These are phyloP conservation scores for Cyclotella kingstonii DNA, from an alignment of 108 stramenopile species.

Conservation along the genomic window DNA sequence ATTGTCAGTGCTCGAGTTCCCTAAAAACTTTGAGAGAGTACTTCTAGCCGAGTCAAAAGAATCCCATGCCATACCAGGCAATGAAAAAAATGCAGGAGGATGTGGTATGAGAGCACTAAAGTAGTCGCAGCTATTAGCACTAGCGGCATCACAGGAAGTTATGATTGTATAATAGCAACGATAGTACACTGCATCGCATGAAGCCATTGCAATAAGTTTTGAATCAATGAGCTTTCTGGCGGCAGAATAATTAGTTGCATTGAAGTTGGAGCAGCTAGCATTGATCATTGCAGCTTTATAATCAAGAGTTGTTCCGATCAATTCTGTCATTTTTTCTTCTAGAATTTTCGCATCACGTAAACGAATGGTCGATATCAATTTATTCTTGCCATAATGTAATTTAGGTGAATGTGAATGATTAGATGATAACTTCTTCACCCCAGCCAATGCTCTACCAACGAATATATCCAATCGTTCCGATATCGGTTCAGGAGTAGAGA, in stretches of 20 bases:
- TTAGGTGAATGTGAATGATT: background rate
- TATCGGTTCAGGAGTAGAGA: conserved; percentile 15
- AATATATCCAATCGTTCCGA: conserved; percentile 14
- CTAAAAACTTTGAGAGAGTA: conserved; percentile 20
- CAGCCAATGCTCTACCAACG: conserved; percentile 13
- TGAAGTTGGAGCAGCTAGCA: background rate
- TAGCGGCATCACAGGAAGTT: background rate
- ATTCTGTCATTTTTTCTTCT: conserved; percentile 20
- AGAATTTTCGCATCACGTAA: conserved; percentile 22
- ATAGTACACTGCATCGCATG: conserved; percentile 32
- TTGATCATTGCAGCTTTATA: conserved; percentile 17
- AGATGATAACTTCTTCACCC: conserved; percentile 21
- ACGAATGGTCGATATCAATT: too few relatives aligned
- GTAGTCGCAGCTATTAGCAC: background rate
- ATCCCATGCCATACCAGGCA: conserved; percentile 44
- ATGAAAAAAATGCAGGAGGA: conserved; percentile 38
- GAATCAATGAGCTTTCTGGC: conserved; percentile 12
- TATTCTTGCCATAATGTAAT: background rate
- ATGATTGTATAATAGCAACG: conserved; percentile 35
- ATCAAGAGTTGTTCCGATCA: conserved; percentile 15
- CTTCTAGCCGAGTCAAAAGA: conserved; percentile 9
- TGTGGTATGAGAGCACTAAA: conserved; percentile 32
- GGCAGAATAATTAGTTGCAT: conserved; percentile 1
- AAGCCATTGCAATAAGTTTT: conserved; percentile 25
- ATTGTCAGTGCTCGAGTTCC: background rate